phyloP scores from a whole-genome alignment of 2,329 filamentous ascomycete species.

The Fusarium odoratissimum region DNA sequence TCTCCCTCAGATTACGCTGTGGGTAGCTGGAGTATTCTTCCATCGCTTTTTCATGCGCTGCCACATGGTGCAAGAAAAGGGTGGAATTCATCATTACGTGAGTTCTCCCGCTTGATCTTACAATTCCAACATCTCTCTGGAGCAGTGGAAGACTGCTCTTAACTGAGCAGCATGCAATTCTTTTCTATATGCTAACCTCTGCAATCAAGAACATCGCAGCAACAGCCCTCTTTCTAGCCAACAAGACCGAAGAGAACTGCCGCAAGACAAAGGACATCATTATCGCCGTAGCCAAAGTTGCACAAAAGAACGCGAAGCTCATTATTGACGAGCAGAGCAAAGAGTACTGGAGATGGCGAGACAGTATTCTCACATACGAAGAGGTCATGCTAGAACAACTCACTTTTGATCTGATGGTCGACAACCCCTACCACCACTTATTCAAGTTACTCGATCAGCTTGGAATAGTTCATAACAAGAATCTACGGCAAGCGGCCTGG shows the following conservation, averaged over 20 bases:
- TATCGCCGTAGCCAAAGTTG: conserved; percentile 91
- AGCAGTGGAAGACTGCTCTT: not conserved
- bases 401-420: conserved; percentile 92
- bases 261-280: conserved; percentile 96
- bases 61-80: conserved; percentile 80
- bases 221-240: conserved; percentile 91
- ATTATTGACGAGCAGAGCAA: conserved; percentile 97
- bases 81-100: conserved; percentile 90
- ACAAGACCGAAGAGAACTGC: conserved; percentile 97
- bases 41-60: conserved; percentile 95
- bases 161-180: not conserved
- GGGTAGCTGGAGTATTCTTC: conserved; percentile 93
- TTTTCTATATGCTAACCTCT: conserved; percentile 23
- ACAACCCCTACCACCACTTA: conserved; percentile 86
- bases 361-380: conserved; percentile 92
- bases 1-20: conserved; percentile 89
- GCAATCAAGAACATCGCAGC: conserved; percentile 79
- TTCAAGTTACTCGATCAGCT: conserved; percentile 83
- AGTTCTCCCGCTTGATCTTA: conserved; percentile 47
- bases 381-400: conserved; percentile 91
- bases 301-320: conserved; percentile 91
- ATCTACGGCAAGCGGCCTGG: conserved; percentile 87
- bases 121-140: not conserved
- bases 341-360: conserved; percentile 98
- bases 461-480: conserved; percentile 81